These are phyloP conservation scores for Trametes cinnabarina DNA, from an alignment of 768 basidiomycete species.

Conservation along the genomic window DNA sequence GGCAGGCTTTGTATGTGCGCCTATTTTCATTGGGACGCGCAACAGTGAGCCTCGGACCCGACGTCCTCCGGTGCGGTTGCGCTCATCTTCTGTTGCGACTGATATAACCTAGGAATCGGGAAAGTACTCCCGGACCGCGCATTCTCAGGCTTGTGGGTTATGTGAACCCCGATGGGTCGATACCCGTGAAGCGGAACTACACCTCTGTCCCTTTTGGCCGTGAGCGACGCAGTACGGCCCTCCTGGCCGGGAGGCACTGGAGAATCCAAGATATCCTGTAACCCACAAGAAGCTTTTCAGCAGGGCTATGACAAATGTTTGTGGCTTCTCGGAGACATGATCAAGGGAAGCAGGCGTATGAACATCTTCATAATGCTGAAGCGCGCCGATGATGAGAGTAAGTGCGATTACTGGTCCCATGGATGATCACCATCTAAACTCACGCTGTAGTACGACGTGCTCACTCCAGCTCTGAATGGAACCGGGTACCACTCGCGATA, in stretches of 20 bases:
- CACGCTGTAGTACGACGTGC: slow-evolving; percentile 50
- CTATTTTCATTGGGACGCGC: slow-evolving; percentile 59
- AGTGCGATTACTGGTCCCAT: no score
- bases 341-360: slow-evolving; percentile 49
- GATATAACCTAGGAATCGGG: slow-evolving; percentile 44
- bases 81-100: no score
- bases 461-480: slow-evolving; percentile 87
- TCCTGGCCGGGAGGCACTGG: slow-evolving; percentile 58
- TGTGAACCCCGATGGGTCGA: slow-evolving; percentile 61
- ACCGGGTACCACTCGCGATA: slow-evolving; percentile 87
- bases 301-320: slow-evolving; percentile 53
- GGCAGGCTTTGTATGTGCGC: slow-evolving; percentile 84
- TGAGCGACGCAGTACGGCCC: slow-evolving; percentile 46
- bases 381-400: slow-evolving; percentile 41
- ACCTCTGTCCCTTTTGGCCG: slow-evolving; percentile 48
- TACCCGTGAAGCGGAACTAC: slow-evolving; percentile 50
- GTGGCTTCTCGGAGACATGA: slow-evolving; percentile 46
- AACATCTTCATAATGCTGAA: slow-evolving; percentile 51
- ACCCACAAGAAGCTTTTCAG: slow-evolving; percentile 45
- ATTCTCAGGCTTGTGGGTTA: slow-evolving; percentile 82
- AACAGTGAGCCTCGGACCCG: slow-evolving; percentile 26
- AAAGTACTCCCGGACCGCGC: slow-evolving; percentile 77
- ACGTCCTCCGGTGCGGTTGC: neutral
- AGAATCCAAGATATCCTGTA: slow-evolving; percentile 47
- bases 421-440: neutral